A percentile compares a stretch with the other conserved stretches of the same genome.
phyloP scores from a whole-genome alignment of 345 rosid species.

The Clarkia xantiana region DNA sequence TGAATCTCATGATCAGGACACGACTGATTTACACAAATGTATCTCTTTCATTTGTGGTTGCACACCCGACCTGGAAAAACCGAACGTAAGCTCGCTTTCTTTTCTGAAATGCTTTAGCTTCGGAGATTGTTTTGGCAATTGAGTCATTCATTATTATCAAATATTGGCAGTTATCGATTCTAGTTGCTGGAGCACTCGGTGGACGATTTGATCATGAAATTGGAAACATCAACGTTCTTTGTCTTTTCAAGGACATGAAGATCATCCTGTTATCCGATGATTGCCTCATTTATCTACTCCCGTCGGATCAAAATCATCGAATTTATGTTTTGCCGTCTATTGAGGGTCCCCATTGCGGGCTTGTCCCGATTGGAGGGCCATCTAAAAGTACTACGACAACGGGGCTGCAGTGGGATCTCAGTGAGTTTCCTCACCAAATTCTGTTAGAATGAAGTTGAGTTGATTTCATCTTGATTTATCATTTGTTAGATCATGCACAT shows the following conservation, averaged over 20 bases:
- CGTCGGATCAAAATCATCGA: constrained; percentile 49
- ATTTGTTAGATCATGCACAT: too few relatives aligned
- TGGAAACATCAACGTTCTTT: constrained; percentile 72
- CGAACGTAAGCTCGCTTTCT: constrained; percentile 28
- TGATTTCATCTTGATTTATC: too few relatives aligned
- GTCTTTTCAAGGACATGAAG: constrained; percentile 33
- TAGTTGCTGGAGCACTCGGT: constrained; percentile 90
- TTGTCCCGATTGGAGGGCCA: constrained; percentile 67
- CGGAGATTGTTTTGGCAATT: background rate
- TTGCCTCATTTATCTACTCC: constrained; percentile 70
- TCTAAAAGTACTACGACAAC: constrained; percentile 61
- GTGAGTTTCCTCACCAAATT: constrained; percentile 28
- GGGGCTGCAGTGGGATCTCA: constrained; percentile 82
- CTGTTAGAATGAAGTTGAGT: too few relatives aligned
- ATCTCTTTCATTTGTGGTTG: constrained; percentile 33
- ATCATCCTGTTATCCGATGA: constrained; percentile 67
- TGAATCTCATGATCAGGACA: constrained; percentile 86
- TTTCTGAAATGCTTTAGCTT: background rate
- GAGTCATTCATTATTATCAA: background rate
- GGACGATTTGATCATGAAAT: constrained; percentile 95
- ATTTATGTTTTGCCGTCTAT: constrained; percentile 41
- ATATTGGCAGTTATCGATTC: constrained; percentile 51
- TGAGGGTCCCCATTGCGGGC: constrained; percentile 88
- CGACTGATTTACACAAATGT: constrained; percentile 91
- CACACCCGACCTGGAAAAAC: constrained; percentile 28